Percentiles rank a stretch among this genome's conserved stretches.
phyloP scores from a whole-genome alignment of 257 asterid genomes.

The Cynanchum wilfordii region DNA sequence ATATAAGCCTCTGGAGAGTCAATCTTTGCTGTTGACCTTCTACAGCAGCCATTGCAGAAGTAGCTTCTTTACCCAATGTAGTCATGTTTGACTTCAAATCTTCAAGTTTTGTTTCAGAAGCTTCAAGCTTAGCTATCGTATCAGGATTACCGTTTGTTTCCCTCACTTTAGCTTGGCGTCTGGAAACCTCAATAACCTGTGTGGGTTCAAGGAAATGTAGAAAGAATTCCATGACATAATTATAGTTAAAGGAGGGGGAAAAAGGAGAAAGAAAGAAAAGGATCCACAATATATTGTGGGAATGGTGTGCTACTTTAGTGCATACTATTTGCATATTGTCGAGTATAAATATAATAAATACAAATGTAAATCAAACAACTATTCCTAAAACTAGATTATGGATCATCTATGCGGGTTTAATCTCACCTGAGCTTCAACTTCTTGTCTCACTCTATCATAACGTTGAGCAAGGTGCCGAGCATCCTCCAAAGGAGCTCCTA shows the following conservation, averaged over 20 bases:
- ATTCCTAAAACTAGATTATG: background rate
- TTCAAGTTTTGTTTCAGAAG: conserved; percentile 53
- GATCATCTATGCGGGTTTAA: background rate
- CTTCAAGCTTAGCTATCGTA: conserved; percentile 39
- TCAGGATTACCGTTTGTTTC: conserved; percentile 47
- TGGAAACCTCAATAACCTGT: conserved; percentile 64
- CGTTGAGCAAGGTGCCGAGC: conserved; percentile 99
- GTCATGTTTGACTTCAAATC: conserved; percentile 60
- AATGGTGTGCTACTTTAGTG: background rate
- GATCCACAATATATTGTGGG: background rate
- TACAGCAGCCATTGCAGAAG: conserved; percentile 63
- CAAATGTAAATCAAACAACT: background rate
- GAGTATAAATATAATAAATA: background rate
- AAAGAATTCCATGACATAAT: conserved; percentile 6
- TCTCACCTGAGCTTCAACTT: conserved; percentile 94
- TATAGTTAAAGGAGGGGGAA: background rate
- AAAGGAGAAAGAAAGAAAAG: background rate
- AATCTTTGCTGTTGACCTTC: conserved; percentile 63
- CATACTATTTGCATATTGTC: background rate
- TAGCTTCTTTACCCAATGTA: conserved; percentile 58
- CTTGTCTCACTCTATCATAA: conserved; percentile 95
- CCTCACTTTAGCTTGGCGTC: conserved; percentile 50
- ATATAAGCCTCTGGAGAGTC: conserved; percentile 52
- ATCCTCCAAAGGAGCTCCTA: conserved; percentile 99
- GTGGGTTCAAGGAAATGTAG: conserved; percentile 20